phyloP scores from a whole-genome alignment of 2,329 filamentous ascomycete species.

The Harringtonia lauricola region DNA sequence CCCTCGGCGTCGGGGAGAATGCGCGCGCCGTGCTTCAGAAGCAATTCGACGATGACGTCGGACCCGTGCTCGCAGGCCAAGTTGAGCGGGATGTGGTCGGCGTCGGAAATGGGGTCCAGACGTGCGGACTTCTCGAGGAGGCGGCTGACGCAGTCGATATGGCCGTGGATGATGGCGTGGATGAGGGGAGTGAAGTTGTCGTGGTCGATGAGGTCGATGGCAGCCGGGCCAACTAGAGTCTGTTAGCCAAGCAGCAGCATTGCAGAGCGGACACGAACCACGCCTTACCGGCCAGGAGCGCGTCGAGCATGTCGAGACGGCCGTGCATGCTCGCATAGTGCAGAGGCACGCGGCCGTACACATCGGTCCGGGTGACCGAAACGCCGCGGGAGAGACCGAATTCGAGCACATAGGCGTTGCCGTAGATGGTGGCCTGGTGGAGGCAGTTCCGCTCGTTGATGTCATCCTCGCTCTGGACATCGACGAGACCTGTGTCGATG shows the following conservation, averaged over 20 bases:
- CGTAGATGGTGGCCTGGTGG: conserved; percentile 93
- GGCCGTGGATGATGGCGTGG: conserved; percentile 84
- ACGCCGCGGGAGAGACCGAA: conserved; percentile 67
- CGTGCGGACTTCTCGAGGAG: conserved; percentile 71
- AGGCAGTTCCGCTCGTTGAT: conserved; percentile 96
- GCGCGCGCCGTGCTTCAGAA: conserved; percentile 68
- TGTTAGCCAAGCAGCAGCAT: neutral
- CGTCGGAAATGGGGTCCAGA: conserved; percentile 73
- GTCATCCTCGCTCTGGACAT: conserved; percentile 89
- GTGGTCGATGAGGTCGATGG: conserved; percentile 81
- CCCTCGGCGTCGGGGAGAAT: conserved; percentile 94
- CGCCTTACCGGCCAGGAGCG: conserved; percentile 51
- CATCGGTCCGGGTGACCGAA: conserved; percentile 70
- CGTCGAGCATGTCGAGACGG: conserved; percentile 69
- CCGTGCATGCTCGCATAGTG: conserved; percentile 98
- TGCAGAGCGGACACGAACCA: neutral
- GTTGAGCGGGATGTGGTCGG: conserved; percentile 89
- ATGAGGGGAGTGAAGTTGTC: conserved; percentile 96
- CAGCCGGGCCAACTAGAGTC: conserved; percentile 49
- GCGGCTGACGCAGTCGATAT: conserved; percentile 67
- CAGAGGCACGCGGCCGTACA: conserved; percentile 85
- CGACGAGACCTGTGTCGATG: conserved; percentile 69
- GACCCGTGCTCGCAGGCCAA: conserved; percentile 91
- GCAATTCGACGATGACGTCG: conserved; percentile 69
- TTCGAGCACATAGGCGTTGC: conserved; percentile 65